These are phyloP conservation scores for Cercophora samala DNA, from an alignment of 495 filamentous ascomycete genomes.

Conservation along the genomic window DNA sequence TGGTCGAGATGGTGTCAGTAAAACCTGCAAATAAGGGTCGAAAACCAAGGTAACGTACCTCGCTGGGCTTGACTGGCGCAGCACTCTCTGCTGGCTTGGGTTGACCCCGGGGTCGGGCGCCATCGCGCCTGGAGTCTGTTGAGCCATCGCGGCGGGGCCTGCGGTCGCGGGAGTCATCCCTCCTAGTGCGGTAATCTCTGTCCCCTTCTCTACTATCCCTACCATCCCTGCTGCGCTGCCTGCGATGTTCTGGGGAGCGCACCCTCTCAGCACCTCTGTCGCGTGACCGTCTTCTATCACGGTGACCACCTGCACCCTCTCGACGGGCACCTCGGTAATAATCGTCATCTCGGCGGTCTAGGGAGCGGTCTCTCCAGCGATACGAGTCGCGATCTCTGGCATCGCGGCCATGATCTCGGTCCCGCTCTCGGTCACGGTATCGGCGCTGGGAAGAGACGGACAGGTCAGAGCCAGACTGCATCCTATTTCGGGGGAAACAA, in stretches of 20 bases:
- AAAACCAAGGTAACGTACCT: constrained; percentile 45
- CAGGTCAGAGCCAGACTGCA: constrained; percentile 31
- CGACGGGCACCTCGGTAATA: constrained; percentile 57
- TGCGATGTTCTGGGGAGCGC: constrained; percentile 35
- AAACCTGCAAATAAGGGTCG: neutral
- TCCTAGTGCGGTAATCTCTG: constrained; percentile 68
- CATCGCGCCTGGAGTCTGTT: constrained; percentile 71
- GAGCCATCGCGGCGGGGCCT: constrained; percentile 70
- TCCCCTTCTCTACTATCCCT: constrained; percentile 46
- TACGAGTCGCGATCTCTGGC: constrained; percentile 56
- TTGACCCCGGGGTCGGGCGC: constrained; percentile 54
- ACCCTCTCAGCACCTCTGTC: constrained; percentile 56
- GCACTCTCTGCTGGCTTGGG: constrained; percentile 37
- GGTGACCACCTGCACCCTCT: constrained; percentile 24
- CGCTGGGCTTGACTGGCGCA: constrained; percentile 43
- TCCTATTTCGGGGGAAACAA: neutral
- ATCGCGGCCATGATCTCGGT: constrained; percentile 53
- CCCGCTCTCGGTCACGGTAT: constrained; percentile 49
- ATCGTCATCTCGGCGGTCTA: constrained; percentile 72
- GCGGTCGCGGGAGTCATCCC: constrained; percentile 76
- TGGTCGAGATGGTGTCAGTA: constrained; percentile 21
- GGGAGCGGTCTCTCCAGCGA: constrained; percentile 68
- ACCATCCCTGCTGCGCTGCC: constrained; percentile 45
- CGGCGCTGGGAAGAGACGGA: constrained; percentile 48
- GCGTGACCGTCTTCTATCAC: constrained; percentile 55